Percentiles rank a stretch among this genome's conserved stretches.
Conservation (phyloP, 202 grass and related monocot species). For the Elaeis oleifera region DNA sequence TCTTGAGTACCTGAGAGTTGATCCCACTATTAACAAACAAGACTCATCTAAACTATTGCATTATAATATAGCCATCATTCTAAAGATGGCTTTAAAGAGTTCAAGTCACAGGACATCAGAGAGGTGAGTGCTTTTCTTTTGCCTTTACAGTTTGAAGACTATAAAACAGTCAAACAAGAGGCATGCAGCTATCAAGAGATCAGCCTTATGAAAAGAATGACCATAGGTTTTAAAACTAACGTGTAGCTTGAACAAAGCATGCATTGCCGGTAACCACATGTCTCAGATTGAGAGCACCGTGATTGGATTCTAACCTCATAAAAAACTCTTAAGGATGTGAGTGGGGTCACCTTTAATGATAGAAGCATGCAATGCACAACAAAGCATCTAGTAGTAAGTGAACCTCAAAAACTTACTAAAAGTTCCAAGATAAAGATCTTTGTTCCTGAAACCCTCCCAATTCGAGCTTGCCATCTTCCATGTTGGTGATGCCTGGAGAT, state of each 20-base stretch:
- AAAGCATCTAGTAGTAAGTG: not conserved
- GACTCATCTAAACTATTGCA: no score
- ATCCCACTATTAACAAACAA: no score
- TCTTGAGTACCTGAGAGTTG: conserved; percentile 69
- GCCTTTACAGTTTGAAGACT: conserved; percentile 14
- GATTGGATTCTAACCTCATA: conserved; percentile 41
- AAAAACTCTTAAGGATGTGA: conserved; percentile 23
- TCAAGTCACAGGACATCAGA: not conserved
- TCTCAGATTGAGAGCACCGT: conserved; percentile 40
- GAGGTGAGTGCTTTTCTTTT: conserved; percentile 28
- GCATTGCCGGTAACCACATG: conserved; percentile 40
- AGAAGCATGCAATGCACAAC: conserved; percentile 25
- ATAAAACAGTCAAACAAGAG: conserved; percentile 35
- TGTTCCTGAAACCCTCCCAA: conserved; percentile 94
- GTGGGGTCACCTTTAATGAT: conserved; percentile 16
- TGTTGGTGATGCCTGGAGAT: conserved; percentile 79
- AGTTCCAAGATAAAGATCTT: conserved; percentile 99
- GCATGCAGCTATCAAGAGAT: conserved; percentile 31
- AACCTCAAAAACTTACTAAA: conserved; percentile 49
- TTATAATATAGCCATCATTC: no score
- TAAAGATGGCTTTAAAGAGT: conserved; percentile 5
- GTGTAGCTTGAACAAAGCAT: conserved; percentile 40
- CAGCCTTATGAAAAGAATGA: conserved; percentile 70
- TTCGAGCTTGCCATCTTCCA: conserved; percentile 92
- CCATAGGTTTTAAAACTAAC: conserved; percentile 29